A percentile compares a stretch with the other conserved stretches of the same genome.
Conservation (phyloP, 805 yeast species). For the Candida suzukii region DNA sequence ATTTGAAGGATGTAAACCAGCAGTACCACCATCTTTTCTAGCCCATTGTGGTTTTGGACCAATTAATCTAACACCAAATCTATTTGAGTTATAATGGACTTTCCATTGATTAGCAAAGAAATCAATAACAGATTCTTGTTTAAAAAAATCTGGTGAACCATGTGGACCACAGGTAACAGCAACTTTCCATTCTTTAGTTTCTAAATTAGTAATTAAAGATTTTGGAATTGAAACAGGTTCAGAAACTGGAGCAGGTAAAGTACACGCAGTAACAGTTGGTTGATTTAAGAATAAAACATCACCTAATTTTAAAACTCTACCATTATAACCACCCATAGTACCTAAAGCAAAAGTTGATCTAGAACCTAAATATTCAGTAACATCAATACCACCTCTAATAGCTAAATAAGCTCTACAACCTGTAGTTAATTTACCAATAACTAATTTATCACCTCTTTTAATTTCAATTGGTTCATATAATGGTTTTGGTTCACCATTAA, state of each 20-base stretch:
- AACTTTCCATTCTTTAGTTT: constrained; percentile 62
- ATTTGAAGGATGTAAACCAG: constrained; percentile 97
- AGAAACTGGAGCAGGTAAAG: constrained; percentile 65
- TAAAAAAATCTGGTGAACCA: constrained; percentile 94
- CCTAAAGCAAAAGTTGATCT: constrained; percentile 95
- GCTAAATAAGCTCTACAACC: constrained; percentile 93
- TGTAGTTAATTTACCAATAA: constrained; percentile 69
- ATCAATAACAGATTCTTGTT: constrained; percentile 60
- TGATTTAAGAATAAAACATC: constrained; percentile 86
- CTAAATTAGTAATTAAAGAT: constrained; percentile 48
- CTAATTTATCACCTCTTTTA: constrained; percentile 67
- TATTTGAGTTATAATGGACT: constrained; percentile 92
- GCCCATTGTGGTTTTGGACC: constrained; percentile 99
- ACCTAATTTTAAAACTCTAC: constrained; percentile 85
- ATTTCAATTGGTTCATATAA: constrained; percentile 72
- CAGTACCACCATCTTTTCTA: constrained; percentile 93
- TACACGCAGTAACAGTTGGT: constrained; percentile 58
- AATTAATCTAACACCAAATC: constrained; percentile 90
- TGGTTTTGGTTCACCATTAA: constrained; percentile 49
- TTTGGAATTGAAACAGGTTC: constrained; percentile 56
- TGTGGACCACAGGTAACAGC: constrained; percentile 98
- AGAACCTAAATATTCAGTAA: constrained; percentile 91
- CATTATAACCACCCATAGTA: constrained; percentile 89
- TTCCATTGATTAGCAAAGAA: constrained; percentile 83
- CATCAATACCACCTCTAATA: constrained; percentile 89